These are phyloP conservation scores for Plectosphaerella sp. DNA, from an alignment of 2,329 filamentous ascomycete genomes.

Conservation along the genomic window DNA sequence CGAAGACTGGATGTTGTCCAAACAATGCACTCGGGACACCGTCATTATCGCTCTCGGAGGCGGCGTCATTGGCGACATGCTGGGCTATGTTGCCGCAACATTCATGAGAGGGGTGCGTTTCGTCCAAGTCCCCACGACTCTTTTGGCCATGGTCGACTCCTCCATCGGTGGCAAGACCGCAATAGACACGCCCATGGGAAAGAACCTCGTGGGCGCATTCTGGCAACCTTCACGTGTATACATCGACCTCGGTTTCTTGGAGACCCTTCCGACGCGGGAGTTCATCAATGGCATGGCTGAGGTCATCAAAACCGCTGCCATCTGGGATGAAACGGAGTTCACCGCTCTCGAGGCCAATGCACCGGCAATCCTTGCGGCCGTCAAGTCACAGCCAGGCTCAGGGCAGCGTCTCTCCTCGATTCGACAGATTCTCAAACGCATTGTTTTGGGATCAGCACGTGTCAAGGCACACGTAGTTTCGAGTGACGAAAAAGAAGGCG, in stretches of 20 bases:
- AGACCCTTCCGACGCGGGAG: constrained; percentile 84
- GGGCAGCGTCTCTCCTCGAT: constrained; percentile 64
- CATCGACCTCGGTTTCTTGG: constrained; percentile 87
- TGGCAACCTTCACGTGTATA: constrained; percentile 96
- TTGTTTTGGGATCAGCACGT: constrained; percentile 84
- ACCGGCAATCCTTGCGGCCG: constrained; percentile 65
- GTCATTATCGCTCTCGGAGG: constrained; percentile 93
- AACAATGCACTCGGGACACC: constrained; percentile 91
- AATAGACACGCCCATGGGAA: constrained; percentile 92
- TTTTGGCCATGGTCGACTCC: constrained; percentile 96
- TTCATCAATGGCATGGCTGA: constrained; percentile 99
- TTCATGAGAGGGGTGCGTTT: constrained; percentile 98
- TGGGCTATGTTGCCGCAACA: constrained; percentile 93
- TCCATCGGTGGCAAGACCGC: constrained; percentile 98
- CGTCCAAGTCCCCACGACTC: constrained; percentile 91
- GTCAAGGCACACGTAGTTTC: constrained; percentile 96
- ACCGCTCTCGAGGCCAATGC: constrained; percentile 78
- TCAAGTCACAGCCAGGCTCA: constrained; percentile 53
- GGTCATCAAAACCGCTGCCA: constrained; percentile 95
- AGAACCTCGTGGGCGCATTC: constrained; percentile 93
- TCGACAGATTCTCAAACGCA: constrained; percentile 63
- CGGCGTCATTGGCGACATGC: constrained; percentile 96
- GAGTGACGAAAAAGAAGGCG: constrained; percentile 88
- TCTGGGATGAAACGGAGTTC: constrained; percentile 90
- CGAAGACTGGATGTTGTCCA: constrained; percentile 92